Percentiles rank a stretch among this genome's conserved stretches.
These are phyloP conservation scores for Penicillium oxalicum DNA, from an alignment of 2,329 filamentous ascomycete genomes.

Conservation along the genomic window DNA sequence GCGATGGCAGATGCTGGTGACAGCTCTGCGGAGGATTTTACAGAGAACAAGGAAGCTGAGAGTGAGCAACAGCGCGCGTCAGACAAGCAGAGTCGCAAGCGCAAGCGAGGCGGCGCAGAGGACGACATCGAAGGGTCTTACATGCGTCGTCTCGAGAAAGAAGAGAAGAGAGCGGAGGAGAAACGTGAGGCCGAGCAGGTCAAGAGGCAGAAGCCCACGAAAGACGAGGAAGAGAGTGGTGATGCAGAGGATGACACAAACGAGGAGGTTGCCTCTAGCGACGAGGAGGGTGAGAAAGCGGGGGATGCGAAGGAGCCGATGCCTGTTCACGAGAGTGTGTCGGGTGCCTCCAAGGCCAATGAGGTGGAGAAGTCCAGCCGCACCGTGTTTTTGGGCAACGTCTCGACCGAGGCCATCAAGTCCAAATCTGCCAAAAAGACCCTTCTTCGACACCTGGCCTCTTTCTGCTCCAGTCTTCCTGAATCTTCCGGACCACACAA, in stretches of 20 bases:
- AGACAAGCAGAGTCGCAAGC: constrained; percentile 39
- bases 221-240: constrained; percentile 30
- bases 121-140: constrained; percentile 42
- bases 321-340: constrained; percentile 37
- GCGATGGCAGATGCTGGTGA: constrained; percentile 35
- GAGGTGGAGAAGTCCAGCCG: constrained; percentile 81
- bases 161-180: constrained; percentile 35
- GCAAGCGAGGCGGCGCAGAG: constrained; percentile 50
- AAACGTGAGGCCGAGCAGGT: constrained; percentile 32
- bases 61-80: constrained; percentile 38
- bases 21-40: constrained; percentile 33
- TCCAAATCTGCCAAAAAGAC: constrained; percentile 75
- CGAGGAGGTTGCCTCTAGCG: constrained; percentile 12
- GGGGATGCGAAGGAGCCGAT: constrained; percentile 20
- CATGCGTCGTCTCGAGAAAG: constrained; percentile 40
- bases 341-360: constrained; percentile 31
- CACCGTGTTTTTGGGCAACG: constrained; percentile 89
- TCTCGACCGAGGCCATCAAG: constrained; percentile 74
- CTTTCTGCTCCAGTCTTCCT: constrained; percentile 57
- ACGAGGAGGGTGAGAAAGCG: constrained; percentile 29
- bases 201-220: constrained; percentile 32
- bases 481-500: constrained; percentile 56
- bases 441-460: constrained; percentile 69
- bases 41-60: constrained; percentile 44
- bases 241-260: constrained; percentile 22